phyloP scores from a whole-genome alignment of 257 asterid genomes.

The Lithospermum erythrorhizon region DNA sequence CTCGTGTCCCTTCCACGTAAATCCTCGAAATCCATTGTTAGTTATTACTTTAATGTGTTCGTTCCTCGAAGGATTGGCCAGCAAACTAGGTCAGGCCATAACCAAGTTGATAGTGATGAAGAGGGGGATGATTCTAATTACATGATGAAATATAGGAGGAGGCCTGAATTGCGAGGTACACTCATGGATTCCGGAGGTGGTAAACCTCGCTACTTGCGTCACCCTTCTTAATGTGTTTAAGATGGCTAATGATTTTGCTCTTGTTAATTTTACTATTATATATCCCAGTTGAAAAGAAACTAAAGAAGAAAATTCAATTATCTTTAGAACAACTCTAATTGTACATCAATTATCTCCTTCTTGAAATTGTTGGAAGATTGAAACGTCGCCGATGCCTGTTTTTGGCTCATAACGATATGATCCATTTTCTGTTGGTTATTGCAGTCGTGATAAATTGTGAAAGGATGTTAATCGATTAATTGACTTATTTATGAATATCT shows the following conservation, averaged over 20 bases:
- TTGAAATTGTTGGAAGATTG: background rate
- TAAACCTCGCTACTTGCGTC: conserved; percentile 29
- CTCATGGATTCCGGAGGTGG: conserved; percentile 13
- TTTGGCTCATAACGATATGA: no score
- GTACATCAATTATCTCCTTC: background rate
- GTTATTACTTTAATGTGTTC: conserved; percentile 56
- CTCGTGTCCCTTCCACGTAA: conserved; percentile 38
- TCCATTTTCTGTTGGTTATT: no score
- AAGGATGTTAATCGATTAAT: no score
- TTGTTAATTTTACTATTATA: no score
- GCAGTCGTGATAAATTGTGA: no score
- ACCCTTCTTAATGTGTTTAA: conserved; percentile 11
- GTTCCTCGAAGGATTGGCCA: conserved; percentile 43
- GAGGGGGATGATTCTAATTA: conserved; percentile 24
- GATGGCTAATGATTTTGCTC: background rate
- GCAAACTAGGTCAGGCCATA: conserved; percentile 29
- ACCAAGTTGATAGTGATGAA: conserved; percentile 38
- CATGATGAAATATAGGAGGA: conserved; percentile 14
- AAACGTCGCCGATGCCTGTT: no score
- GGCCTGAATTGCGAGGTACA: conserved; percentile 14
- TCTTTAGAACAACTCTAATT: background rate
- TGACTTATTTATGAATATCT: no score
- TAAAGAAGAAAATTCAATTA: background rate
- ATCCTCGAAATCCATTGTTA: conserved; percentile 24
- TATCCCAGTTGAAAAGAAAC: background rate